These are phyloP conservation scores for Ambrosia artemisiifolia DNA, from an alignment of 129 eudicot species.

Conservation along the genomic window DNA sequence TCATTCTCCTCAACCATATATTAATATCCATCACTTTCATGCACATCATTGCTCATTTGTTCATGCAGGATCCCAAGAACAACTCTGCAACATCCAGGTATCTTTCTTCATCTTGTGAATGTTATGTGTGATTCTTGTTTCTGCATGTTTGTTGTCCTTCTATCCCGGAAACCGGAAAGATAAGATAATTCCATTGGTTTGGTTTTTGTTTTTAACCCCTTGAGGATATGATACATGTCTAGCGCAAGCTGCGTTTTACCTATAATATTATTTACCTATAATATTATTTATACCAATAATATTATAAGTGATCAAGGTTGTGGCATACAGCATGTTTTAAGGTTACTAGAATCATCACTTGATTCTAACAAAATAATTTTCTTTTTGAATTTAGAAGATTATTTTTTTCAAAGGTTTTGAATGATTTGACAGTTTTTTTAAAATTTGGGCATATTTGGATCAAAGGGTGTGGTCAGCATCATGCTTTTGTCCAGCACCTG, in stretches of 20 bases:
- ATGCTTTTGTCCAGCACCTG: constrained; percentile 32
- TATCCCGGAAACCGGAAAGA: not conserved
- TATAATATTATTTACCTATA: not conserved
- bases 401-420: not conserved
- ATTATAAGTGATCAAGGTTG: not conserved
- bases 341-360: constrained; percentile 11
- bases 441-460: constrained; percentile 15
- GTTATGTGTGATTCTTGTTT: constrained; percentile 1
- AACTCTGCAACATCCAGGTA: constrained; percentile 52
- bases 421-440: constrained; percentile 12
- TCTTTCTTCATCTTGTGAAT: not conserved
- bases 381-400: not conserved
- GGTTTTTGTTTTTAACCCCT: not conserved
- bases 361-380: not conserved
- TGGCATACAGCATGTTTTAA: constrained; percentile 2
- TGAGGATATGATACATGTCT: not conserved
- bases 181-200: not conserved
- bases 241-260: not conserved
- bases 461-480: constrained; percentile 28
- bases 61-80: constrained; percentile 84
- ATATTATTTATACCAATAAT: no score
- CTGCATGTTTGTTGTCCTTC: constrained; percentile 10
- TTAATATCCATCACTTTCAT: constrained; percentile 24
- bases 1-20: constrained; percentile 16
- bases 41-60: constrained; percentile 48